Evolutionary conservation across 306 rosid species (phyloP).

Genomic region (Lagenaria siceraria): DNA sequence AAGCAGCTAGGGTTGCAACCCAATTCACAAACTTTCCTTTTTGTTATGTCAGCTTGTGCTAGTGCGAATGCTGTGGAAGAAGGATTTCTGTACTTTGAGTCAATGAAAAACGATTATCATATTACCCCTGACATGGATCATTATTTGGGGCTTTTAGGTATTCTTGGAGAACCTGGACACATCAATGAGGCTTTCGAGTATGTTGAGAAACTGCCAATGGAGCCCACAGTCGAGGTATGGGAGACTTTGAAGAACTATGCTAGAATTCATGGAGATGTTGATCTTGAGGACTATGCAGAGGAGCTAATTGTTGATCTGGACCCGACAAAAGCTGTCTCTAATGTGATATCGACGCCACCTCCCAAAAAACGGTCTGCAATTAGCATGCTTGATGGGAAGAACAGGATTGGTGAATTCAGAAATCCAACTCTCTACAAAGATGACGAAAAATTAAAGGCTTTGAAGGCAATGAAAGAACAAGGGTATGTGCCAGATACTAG

Average conservation of each 20-base stretch:
- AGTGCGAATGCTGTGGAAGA: constrained; percentile 84
- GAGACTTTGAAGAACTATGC: constrained; percentile 56
- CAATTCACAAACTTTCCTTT: constrained; percentile 53
- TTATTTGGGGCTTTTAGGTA: constrained; percentile 66
- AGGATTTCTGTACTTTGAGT: constrained; percentile 53
- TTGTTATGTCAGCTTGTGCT: constrained; percentile 62
- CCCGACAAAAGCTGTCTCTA: constrained; percentile 41
- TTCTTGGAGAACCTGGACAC: constrained; percentile 70
- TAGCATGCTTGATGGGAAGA: constrained; percentile 72
- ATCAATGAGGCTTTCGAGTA: constrained; percentile 62
- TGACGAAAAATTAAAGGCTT: constrained; percentile 65
- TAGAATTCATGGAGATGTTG: constrained; percentile 65
- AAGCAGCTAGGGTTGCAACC: constrained; percentile 54
- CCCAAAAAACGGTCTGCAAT: constrained; percentile 51
- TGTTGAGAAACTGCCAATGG: constrained; percentile 44
- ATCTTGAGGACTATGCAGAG: constrained; percentile 62
- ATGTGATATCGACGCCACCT: constrained; percentile 59
- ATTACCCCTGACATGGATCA: constrained; percentile 42
- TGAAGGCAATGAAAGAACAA: constrained; percentile 44
- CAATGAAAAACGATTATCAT: constrained; percentile 54
- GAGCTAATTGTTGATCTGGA: constrained; percentile 56
- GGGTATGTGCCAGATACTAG: constrained; percentile 76
- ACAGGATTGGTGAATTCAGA: constrained; percentile 47
- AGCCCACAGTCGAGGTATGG: constrained; percentile 45
- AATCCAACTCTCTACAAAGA: constrained; percentile 72